Evolutionary conservation across 2,329 filamentous ascomycete species (phyloP).

Genomic region (Beauveria rudraprayagi): DNA sequence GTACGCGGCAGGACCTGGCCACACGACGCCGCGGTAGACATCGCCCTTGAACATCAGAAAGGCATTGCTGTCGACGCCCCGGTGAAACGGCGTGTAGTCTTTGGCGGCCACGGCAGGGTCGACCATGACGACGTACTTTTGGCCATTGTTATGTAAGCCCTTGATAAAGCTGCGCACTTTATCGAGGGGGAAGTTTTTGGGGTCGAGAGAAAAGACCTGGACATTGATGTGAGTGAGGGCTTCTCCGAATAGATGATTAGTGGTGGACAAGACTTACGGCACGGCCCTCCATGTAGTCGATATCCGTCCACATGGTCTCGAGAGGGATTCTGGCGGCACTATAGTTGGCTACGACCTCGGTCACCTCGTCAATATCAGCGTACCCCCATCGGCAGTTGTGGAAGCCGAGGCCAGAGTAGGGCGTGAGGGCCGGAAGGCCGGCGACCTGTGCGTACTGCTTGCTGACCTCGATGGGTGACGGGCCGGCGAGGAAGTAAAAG

Average conservation of each 20-base stretch:
- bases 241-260: too few relatives aligned
- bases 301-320: slow-evolving; percentile 43
- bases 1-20: slow-evolving; percentile 64
- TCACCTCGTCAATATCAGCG: slow-evolving; percentile 59
- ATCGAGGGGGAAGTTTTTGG: slow-evolving; percentile 51
- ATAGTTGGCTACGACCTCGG: slow-evolving; percentile 60
- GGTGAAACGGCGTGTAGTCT: slow-evolving; percentile 36
- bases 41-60: slow-evolving; percentile 47
- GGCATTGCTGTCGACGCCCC: slow-evolving; percentile 34
- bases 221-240: slow-evolving; percentile 5
- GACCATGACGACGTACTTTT: slow-evolving; percentile 71
- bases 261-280: slow-evolving; percentile 11
- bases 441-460: slow-evolving; percentile 61
- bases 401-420: slow-evolving; percentile 74
- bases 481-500: slow-evolving; percentile 71
- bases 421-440: slow-evolving; percentile 68
- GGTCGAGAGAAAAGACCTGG: slow-evolving; percentile 53
- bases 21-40: slow-evolving; percentile 59
- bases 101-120: slow-evolving; percentile 60
- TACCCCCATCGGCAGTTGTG: slow-evolving; percentile 76
- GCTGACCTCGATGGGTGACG: slow-evolving; percentile 58
- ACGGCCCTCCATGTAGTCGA: slow-evolving; percentile 30
- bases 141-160: slow-evolving; percentile 57
- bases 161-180: slow-evolving; percentile 58
- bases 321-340: slow-evolving; percentile 56